Base-by-base conservation (phyloP, 305 asterid species). In the Striga hermonthica region DNA sequence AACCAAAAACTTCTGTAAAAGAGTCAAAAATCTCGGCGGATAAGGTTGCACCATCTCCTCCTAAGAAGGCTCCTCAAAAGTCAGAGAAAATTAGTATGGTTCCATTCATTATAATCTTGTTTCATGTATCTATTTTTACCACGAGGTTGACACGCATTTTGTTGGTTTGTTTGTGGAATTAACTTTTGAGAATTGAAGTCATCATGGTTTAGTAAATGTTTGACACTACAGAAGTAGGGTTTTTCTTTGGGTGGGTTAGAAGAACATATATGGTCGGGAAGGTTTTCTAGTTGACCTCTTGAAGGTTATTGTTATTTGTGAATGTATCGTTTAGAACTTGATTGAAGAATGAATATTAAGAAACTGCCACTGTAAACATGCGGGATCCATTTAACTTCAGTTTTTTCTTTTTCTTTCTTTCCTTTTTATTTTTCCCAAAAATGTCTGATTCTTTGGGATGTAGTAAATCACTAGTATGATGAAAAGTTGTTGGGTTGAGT, bases 11-110 rank as follows among this genome's bases (percentile, higher is more conserved):
- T 71, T 47, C 79, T 54, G 70, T 44, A 41, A 62, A 76, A 60
- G 84, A 73, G 36, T 69, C 77, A 53, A 82, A 81, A 67, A 83
- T 79, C 76, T 71, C 81, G 36, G 83, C 64, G 77, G 84, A 77
- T 66, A 78, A 79, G 65, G 76, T 72, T 72, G 82, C 74, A 59
- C 80, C 84, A 68, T 77, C 95, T 68, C 81, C 88, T 60, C 75
- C 82, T 41, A 86, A 86, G 84, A 85, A 75, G 80, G 76, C 78
- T 76, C 84, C 82, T 67, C 85, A 77, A 69, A 84, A 75, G 69
- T 56, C 82, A 4, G 94, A 65, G 57, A 76, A 76, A 68, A 71
- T 59, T 72, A 77, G 95, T 90, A 90, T 62, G 95, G 48, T 56
- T 12, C 47, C 36, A 47, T 72, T 56, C 55, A 64, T 67, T 62